Base-by-base conservation (phyloP, 2,329 filamentous ascomycete genomes). In the Arachnomyces sp. region DNA sequence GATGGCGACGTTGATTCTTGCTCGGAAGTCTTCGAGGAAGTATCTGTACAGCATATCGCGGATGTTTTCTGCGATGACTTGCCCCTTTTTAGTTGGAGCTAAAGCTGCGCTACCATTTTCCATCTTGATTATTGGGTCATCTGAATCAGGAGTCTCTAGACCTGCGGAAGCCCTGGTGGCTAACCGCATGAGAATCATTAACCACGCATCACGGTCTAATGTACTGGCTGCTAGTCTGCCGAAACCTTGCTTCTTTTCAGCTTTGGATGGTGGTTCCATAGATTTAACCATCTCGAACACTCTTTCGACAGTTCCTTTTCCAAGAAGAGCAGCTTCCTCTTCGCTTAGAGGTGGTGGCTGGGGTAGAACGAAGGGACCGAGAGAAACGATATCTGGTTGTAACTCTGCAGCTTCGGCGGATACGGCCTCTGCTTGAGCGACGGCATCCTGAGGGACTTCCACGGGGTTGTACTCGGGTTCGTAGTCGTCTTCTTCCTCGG, bases 1-100 rank as follows among this genome's bases (percentile, higher is more conserved):
- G 38, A 96, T 87, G 1, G 88, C 90, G 15, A 92, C 77, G 50
- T 93, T 89, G 47, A 96, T 89, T 32, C 92, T 81, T 46, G 76
- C 81, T 40, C 90, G 80, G 65, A 94, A 98, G 58, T 96, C 90
- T 48, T 93, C 87, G 47, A 96, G 76, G 35, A 96, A 76, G 59
- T 94, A 95, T 39, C 77, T 74, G 62, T 88, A 92, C 2, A 98
- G 68, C 6, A 79, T 73, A 50, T 94, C 83, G 38, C 92, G 79
- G 49, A 96, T 87, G 4, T 74, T 74, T 54, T 84, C 75, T 50
- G 74, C 39, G 65, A 72, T 49, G 60, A 59, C 54, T 49, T 57
- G 50, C 51, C 54, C 34, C 39, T 48, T 56, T 36, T 45, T 56
- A 52, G 31, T 55, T 58, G 39, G 55, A 54, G 13, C 38, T 25